Evolutionary conservation across 1,284 basidiomycete species (phyloP), one percentile per base, ranked within the genome.

Genomic region (Sphagnurus paluster): DNA sequence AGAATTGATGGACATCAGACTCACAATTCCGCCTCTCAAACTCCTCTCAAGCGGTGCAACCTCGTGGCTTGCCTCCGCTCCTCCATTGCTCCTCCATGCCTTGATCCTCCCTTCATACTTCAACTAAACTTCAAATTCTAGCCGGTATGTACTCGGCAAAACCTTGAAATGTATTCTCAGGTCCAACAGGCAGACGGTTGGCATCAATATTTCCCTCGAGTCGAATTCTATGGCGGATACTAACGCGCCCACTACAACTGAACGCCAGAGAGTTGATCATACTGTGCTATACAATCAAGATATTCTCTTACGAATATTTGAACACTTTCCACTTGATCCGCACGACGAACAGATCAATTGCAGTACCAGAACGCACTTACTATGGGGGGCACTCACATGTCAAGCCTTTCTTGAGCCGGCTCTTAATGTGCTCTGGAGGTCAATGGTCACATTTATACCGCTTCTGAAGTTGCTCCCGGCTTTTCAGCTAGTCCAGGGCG

Each of bases 401-500:
- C 58, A 49, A 44, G 43, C 54, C 3, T 62, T 62, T 40, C 21
- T 48, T 2, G 42, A 53, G 2, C 59, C 59, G 10, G 59, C 59
- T 2, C 48, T 50, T 24, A 39, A 57, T 23, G 42, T 53, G 2
- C 44, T 62, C 4, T 62, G 61, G 61, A 52, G 35, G 19, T 43
- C 38, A 14, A 44, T 60, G 46, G 35, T 47, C 16, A 52, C 51
- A n/a, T 34, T 60, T 17, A 39, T 58, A 4, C 58, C 56, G 7
- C 39, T 60, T 8, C 43, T 59, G n/a, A 58, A 54, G 36, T 13
- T 62, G 11, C 23, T 62, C 7, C 53, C 57, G 0, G 29, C 49
- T 1, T 56, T 62, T 37, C 46, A 42, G 13, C 26, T 46, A n/a
- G 43, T 53, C 1, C 35, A 53, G 17, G 39, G 53, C 38, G 32